Evolutionary conservation across 768 basidiomycete genomes (phyloP), one percentile per base, ranked within the genome.

Genomic region (Mycena leptocephala): DNA sequence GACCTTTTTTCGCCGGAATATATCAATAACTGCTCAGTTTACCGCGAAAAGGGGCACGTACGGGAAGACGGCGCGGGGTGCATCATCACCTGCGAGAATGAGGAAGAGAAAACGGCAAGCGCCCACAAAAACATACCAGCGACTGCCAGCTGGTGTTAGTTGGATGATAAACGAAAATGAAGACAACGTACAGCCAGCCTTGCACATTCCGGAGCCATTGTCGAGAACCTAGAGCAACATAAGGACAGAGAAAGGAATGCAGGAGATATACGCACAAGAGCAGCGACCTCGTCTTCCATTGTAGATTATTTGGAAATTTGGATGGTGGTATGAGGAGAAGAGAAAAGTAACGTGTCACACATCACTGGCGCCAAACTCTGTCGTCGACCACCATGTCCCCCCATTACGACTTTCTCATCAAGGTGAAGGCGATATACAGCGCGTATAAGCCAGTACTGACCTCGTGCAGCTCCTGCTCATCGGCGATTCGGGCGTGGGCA

Each of bases 151-250:
- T 78, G 82, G 83, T 22, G 79, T 59, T 53, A 37, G 41, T 18
- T 14, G 18, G n/a, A 37, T 30, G 66, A 73, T 43, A 26, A 46
- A 18, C 39, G 46, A 63, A 76, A 62, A 76, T 65, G 66, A 72
- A 64, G 37, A 32, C 80, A 79, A 94, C 95, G 81, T 85, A 96
- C 95, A 97, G 88, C 98, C 98, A 92, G 98, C 98, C 90, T 99
- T 99, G 95, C 97, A 99, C 97, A 99, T 99, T 88, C 97, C 98
- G 84, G 97, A 99, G 84, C 96, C 96, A 86, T 96, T 96, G 87
- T 96, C 95, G 84, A 95, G 94, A 86, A 96, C 95, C 95, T 95
- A 78, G 22, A 35, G 61, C 16, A 64, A 51, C 0, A 48, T 62
- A 24, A 55, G 74, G 56, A 69, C n/a, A 43, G 76, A 56, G 46